phyloP scores from a whole-genome alignment of 768 basidiomycete genomes.

The Crucibulum laeve region DNA sequence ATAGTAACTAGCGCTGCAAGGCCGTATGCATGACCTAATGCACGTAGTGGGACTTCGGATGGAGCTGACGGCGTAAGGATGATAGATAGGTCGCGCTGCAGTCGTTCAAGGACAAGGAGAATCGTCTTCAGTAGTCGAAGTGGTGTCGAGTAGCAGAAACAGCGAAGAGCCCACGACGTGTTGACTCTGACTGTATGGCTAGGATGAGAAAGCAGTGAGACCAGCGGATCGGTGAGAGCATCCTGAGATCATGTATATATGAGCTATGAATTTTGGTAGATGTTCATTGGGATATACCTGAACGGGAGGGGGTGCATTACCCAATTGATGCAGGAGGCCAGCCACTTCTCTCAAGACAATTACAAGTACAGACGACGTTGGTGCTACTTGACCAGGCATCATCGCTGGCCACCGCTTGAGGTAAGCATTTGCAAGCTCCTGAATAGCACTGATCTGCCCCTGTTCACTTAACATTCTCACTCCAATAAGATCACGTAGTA shows the following conservation, averaged over 20 bases:
- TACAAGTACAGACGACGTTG: constrained; percentile 61
- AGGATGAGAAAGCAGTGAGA: constrained; percentile 83
- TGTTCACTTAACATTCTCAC: constrained; percentile 89
- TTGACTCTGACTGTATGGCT: constrained; percentile 83
- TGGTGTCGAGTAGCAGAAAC: constrained; percentile 89
- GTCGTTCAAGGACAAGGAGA: constrained; percentile 69
- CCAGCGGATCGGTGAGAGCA: constrained; percentile 77
- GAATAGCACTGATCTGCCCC: constrained; percentile 88
- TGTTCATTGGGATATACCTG: constrained; percentile 40
- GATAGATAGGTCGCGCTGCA: constrained; percentile 78
- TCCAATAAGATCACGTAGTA: constrained; percentile 84
- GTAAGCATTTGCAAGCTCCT: constrained; percentile 78
- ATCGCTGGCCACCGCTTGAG: constrained; percentile 91
- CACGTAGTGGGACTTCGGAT: constrained; percentile 63
- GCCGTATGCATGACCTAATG: constrained; percentile 87
- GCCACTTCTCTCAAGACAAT: constrained; percentile 81
- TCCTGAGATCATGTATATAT: constrained; percentile 45
- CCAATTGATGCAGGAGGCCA: constrained; percentile 81
- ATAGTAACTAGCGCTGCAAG: constrained; percentile 84
- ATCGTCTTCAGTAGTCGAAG: constrained; percentile 79
- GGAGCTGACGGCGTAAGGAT: constrained; percentile 70
- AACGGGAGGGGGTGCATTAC: constrained; percentile 87
- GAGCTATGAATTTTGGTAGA: background rate
- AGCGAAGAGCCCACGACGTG: constrained; percentile 82
- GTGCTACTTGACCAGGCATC: constrained; percentile 79